These are phyloP conservation scores for Neopestalotiopsis sp. DNA, from an alignment of 2,329 filamentous ascomycete species.

Conservation along the genomic window DNA sequence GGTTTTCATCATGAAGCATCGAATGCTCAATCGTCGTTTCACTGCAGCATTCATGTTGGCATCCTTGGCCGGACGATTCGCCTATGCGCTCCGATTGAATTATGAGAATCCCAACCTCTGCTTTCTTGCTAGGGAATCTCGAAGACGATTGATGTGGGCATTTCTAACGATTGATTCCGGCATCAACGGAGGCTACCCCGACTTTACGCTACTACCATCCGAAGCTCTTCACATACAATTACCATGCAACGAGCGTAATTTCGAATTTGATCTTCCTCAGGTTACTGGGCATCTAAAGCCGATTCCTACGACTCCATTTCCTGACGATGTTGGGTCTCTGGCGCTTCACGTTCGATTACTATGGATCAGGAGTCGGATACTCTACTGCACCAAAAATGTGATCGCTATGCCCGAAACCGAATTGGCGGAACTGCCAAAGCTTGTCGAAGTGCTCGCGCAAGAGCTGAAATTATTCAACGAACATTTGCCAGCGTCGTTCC, in stretches of 20 bases:
- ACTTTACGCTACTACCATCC: conserved; percentile 50
- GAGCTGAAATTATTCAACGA: conserved; percentile 56
- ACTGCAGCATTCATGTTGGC: conserved; percentile 54
- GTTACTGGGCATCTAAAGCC: conserved; percentile 52
- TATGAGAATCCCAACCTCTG: conserved; percentile 51
- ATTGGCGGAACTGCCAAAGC: conserved; percentile 48
- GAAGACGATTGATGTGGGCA: conserved; percentile 51
- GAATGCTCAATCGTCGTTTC: conserved; percentile 49
- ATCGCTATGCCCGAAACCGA: conserved; percentile 47
- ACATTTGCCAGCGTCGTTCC: conserved; percentile 59
- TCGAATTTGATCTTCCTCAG: conserved; percentile 63
- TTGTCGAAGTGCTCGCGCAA: conserved; percentile 52
- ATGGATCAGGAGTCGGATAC: conserved; percentile 58
- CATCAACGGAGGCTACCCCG: conserved; percentile 46
- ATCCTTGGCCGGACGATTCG: conserved; percentile 50
- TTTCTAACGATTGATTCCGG: conserved; percentile 49
- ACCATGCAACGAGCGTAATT: conserved; percentile 55
- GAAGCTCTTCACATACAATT: conserved; percentile 48
- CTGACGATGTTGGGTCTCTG: conserved; percentile 60
- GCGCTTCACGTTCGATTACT: conserved; percentile 62
- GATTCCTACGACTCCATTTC: conserved; percentile 47
- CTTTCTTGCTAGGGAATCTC: conserved; percentile 49
- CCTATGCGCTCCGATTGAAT: conserved; percentile 54
- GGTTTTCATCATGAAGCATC: conserved; percentile 52
- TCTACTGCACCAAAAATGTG: conserved; percentile 56